Evolutionary conservation across 495 filamentous ascomycete species (phyloP), one percentile per base, ranked within the genome.

Genomic region (Podospora appendiculata): DNA sequence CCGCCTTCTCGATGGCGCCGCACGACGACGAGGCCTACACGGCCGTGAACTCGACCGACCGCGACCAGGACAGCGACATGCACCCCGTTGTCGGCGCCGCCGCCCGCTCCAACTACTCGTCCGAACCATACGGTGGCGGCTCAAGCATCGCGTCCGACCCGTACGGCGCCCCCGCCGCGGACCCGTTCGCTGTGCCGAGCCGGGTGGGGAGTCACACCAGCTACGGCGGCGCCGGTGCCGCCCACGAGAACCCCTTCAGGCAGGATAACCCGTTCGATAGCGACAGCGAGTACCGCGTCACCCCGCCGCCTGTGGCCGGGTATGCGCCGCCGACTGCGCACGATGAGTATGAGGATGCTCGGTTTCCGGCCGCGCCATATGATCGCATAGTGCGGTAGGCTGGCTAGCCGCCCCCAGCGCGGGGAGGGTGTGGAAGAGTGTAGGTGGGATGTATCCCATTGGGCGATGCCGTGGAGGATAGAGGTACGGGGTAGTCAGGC

Each of bases 21-120:
- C 75, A 79, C 60, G 76, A 79, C 59, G 77, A 80, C 38, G 76
- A 76, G 49, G 69, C 71, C 32, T 75, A 77, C 45, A 73, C 71
- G 32, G 71, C 71, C 9, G 69, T 77, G 45, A 66, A 71, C 54
- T 65, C 68, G 58, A 58, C 67, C 45, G 72, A 74, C 51, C 66
- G 70, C 55, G 67, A 70, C 17, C 57, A 60, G 46, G 44, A 49
- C 47, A 54, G 45, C 12, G 47, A 47, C 44, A 43, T 54, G 52
- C 45, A 45, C 53, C 55, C 55, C 35, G 43, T 40, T 13, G n/a
- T 40, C 16, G n/a, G 11, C 50, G 40, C 17, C 51, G 44, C 25
- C 12, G 52, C 53, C 25, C 54, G 47, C 50, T 64, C 57, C 18
- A 58, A 65, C 47, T 60, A 64, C 50, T 57, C 57, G 2, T 38